phyloP scores from a whole-genome alignment of 495 filamentous ascomycete species.

The Lophium mytilinum region DNA sequence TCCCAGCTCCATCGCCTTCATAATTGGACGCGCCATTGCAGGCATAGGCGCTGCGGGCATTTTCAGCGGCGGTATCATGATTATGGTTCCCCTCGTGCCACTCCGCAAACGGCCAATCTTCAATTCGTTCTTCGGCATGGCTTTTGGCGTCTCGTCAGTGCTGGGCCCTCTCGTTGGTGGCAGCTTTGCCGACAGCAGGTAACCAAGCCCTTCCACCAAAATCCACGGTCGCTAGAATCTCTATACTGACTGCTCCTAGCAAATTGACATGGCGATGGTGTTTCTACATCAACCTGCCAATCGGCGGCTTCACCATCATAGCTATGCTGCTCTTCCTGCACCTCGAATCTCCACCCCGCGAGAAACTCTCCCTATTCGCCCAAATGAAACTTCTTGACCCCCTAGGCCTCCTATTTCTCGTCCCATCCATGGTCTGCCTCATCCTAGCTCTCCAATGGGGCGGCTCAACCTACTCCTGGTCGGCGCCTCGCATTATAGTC shows the following conservation, averaged over 20 bases:
- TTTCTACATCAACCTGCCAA: conserved; percentile 37
- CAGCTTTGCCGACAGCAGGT: background rate
- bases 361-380: background rate
- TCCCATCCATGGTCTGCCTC: conserved; percentile 14
- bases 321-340: conserved; percentile 3
- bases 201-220: background rate
- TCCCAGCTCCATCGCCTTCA: conserved; percentile 20
- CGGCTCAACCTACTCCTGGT: conserved; percentile 61
- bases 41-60: conserved; percentile 26
- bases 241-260: conserved; percentile 1
- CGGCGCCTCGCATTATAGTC: conserved; percentile 54
- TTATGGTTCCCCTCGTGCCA: conserved; percentile 11
- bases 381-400: conserved; percentile 13
- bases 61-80: conserved; percentile 18
- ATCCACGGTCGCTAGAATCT: no score
- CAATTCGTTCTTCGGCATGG: conserved; percentile 4
- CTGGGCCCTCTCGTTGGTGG: conserved; percentile 8
- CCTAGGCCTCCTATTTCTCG: conserved; percentile 2
- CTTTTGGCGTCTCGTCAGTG: conserved; percentile 8
- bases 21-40: conserved; percentile 24
- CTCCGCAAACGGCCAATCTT: conserved; percentile 17
- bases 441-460: conserved; percentile 24
- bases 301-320: conserved; percentile 18
- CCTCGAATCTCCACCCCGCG: background rate
- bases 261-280: conserved; percentile 28